Conservation (phyloP, 805 yeast species). For the Kuraishia hungarica region DNA sequence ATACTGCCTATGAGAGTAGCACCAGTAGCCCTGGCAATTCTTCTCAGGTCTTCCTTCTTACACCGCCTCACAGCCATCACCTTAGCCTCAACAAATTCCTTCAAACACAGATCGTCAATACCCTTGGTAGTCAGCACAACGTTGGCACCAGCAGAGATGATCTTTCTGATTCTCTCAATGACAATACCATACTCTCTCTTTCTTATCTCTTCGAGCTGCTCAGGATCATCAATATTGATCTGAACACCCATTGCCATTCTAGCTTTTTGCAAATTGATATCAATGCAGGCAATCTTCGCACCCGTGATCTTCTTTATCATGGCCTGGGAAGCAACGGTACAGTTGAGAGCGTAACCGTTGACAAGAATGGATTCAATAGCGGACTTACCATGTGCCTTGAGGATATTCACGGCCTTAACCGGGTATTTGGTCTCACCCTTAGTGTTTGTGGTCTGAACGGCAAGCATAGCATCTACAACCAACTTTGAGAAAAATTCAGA, state of each 20-base stretch:
- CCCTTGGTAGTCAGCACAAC: conserved; percentile 92
- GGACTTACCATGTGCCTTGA: conserved; percentile 96
- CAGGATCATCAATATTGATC: conserved; percentile 94
- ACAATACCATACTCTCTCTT: conserved; percentile 83
- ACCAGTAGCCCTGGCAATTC: conserved; percentile 97
- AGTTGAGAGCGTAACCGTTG: conserved; percentile 91
- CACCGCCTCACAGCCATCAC: conserved; percentile 96
- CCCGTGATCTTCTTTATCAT: conserved; percentile 67
- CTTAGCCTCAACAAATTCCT: conserved; percentile 84
- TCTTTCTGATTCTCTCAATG: conserved; percentile 73
- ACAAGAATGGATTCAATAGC: conserved; percentile 79
- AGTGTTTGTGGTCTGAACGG: conserved; percentile 82
- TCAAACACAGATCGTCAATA: conserved; percentile 85
- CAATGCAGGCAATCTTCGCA: conserved; percentile 83
- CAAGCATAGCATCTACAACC: conserved; percentile 93
- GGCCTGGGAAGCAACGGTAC: conserved; percentile 96
- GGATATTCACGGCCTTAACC: conserved; percentile 90
- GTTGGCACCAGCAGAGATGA: conserved; percentile 83
- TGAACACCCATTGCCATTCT: conserved; percentile 98
- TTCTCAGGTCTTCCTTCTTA: conserved; percentile 90
- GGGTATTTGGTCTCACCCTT: conserved; percentile 92
- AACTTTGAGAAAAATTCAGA: conserved; percentile 81
- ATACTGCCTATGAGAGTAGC: conserved; percentile 82
- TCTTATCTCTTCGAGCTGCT: conserved; percentile 87
- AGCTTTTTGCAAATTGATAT: conserved; percentile 89